phyloP scores from a whole-genome alignment of 1,139 yeast species.

The Pichia sp. region DNA sequence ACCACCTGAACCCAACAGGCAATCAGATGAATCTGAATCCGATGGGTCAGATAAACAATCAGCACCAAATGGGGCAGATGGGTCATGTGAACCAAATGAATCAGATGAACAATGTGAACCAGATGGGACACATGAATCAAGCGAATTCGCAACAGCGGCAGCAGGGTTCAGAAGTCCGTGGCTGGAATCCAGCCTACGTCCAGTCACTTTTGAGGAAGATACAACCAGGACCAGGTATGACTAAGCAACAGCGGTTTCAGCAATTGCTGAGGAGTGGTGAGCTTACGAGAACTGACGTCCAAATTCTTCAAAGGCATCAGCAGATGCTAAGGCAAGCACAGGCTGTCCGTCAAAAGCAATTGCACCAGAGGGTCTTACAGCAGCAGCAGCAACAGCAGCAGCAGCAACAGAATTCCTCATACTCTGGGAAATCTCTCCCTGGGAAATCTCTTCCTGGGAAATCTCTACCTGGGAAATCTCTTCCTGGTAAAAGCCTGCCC shows the following conservation, averaged over 20 bases:
- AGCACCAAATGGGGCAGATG: slow-evolving; percentile 2
- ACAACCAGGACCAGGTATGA: slow-evolving; percentile 32
- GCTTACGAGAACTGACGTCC: slow-evolving; percentile 28
- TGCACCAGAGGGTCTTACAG: slow-evolving; percentile 18
- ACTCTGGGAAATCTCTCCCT: slow-evolving; percentile 12
- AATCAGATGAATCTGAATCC: background rate
- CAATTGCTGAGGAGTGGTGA: slow-evolving; percentile 30
- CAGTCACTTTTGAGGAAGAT: slow-evolving; percentile 27
- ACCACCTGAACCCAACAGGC: background rate
- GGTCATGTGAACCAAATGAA: slow-evolving; percentile 6
- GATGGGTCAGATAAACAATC: background rate
- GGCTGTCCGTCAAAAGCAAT: slow-evolving; percentile 25
- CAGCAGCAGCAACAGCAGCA: slow-evolving; percentile 14
- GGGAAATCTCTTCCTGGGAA: slow-evolving; percentile 10
- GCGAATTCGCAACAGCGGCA: background rate
- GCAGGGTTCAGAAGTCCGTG: background rate
- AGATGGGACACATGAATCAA: slow-evolving; percentile 3
- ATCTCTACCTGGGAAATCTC: slow-evolving; percentile 2
- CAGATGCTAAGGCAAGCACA: slow-evolving; percentile 30
- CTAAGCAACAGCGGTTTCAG: slow-evolving; percentile 30
- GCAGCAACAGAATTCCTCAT: slow-evolving; percentile 2
- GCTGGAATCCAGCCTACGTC: slow-evolving; percentile 23
- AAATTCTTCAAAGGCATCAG: slow-evolving; percentile 30
- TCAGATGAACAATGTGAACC: slow-evolving; percentile 4
- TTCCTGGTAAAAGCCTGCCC: slow-evolving; percentile 5